These are phyloP conservation scores for Gossypium herbaceum DNA, from an alignment of 345 rosid genomes.

Conservation along the genomic window DNA sequence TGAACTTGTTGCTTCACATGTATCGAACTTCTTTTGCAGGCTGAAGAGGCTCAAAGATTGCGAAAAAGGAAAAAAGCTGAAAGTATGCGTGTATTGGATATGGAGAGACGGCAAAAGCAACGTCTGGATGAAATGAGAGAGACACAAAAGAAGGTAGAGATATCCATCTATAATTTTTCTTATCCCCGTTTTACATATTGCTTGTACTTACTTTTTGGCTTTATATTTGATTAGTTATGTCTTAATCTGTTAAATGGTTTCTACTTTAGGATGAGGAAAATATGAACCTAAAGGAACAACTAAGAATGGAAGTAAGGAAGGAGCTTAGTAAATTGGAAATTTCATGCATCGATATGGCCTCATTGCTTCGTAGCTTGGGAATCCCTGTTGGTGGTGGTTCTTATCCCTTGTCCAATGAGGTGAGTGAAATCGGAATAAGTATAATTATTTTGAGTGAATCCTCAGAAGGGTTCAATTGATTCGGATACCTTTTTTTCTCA, in stretches of 20 bases:
- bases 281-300: constrained; percentile 65
- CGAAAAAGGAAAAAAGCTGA: constrained; percentile 67
- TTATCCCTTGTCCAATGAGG: constrained; percentile 55
- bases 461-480: background rate
- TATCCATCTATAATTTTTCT: background rate
- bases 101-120: constrained; percentile 87
- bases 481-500: background rate
- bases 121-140: constrained; percentile 86
- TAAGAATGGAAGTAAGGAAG: constrained; percentile 55
- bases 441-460: background rate
- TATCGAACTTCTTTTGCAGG: constrained; percentile 36
- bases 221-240: background rate
- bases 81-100: constrained; percentile 52
- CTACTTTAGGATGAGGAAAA: constrained; percentile 69
- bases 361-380: constrained; percentile 79
- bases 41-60: constrained; percentile 77
- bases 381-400: constrained; percentile 52
- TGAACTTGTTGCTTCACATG: background rate
- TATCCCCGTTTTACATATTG: background rate
- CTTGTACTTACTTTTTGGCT: background rate
- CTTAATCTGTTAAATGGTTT: constrained; percentile 8
- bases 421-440: constrained; percentile 23
- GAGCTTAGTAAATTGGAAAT: constrained; percentile 60
- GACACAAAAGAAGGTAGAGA: constrained; percentile 74
- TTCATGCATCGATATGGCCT: constrained; percentile 60